Base-by-base conservation (phyloP, 2,329 filamentous ascomycete species). In the Fusarium sulawesiense region DNA sequence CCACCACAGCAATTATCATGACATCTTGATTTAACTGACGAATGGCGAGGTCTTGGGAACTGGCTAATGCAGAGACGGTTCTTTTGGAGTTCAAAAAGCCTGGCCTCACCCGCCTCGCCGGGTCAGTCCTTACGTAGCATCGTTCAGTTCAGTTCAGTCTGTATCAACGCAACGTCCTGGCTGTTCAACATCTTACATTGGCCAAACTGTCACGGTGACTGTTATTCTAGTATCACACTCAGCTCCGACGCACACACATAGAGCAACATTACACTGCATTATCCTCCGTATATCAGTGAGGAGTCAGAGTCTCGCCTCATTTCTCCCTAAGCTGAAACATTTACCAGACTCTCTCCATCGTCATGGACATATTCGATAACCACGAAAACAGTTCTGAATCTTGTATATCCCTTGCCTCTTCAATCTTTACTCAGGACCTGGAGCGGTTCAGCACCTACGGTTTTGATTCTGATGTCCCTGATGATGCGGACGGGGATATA, bases 51-150 rank as follows among this genome's bases (percentile, higher is more conserved):
- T 18, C 5, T 44, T 21, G 18, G 16, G 6, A 9, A 20, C 21
- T 32, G 20, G 47, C 61, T 60, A 34, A 60, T 60, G 41, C 29
- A 44, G 47, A 23, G 25, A 27, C n/a, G n/a, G 40, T 47, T 54
- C 16, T 13, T 65, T 63, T 42, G 14, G 42, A 30, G 54, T 69
- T 68, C 54, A 68, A 65, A 69, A 60, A 34, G 41, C 40, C 45
- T 44, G 34, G 21, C 34, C 46, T 68, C 60, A 41, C 54, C 65
- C 65, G 50, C 49, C 25, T 55, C 34, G 18, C 47, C 32, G 48
- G 48, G 44, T 46, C 61, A 20, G 23, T 37, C 20, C 45, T 23
- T 27, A 13, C 16, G 3, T 37, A n/a, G 18, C 20, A 32, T 40
- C 20, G 25, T 29, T 46, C 25, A n/a, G n/a, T 23, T 46, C 23